Conservation (phyloP, 768 basidiomycete genomes). For the Pholiota conissans region DNA sequence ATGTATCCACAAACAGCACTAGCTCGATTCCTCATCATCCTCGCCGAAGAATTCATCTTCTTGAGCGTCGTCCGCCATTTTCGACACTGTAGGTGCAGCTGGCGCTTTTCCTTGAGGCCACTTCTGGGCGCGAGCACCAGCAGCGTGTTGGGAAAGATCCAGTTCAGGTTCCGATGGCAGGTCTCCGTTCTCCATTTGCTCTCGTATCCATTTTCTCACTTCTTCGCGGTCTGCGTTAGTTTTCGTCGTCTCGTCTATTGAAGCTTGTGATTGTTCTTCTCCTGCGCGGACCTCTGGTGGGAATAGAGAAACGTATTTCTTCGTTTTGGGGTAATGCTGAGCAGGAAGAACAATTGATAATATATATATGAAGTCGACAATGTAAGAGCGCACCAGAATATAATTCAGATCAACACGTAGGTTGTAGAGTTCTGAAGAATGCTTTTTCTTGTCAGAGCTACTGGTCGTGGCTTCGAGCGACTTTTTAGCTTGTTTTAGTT, state of each 20-base stretch:
- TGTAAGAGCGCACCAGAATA: constrained; percentile 71
- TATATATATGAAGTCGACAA: too few relatives aligned
- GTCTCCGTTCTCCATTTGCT: constrained; percentile 60
- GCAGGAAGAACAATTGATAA: too few relatives aligned
- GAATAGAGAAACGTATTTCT: constrained; percentile 91
- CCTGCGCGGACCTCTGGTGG: constrained; percentile 62
- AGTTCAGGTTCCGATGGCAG: constrained; percentile 62
- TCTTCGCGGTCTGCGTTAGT: constrained; percentile 57
- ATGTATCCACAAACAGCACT: neutral
- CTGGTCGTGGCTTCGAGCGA: constrained; percentile 37
- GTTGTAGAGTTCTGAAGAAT: constrained; percentile 52
- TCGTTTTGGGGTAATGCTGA: constrained; percentile 83
- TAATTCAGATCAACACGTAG: constrained; percentile 91
- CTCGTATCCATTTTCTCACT: constrained; percentile 57
- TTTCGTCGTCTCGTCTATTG: constrained; percentile 27
- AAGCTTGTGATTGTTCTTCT: constrained; percentile 22
- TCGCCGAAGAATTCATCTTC: constrained; percentile 44
- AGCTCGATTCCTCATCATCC: constrained; percentile 27
- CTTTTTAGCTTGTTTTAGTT: constrained; percentile 69
- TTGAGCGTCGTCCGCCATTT: constrained; percentile 18
- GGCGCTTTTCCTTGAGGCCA: constrained; percentile 12
- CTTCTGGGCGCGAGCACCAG: constrained; percentile 11
- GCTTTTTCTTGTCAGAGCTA: constrained; percentile 35
- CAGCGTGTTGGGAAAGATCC: constrained; percentile 24
- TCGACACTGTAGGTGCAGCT: constrained; percentile 3